A percentile compares a stretch with the other conserved stretches of the same genome.
phyloP scores from a whole-genome alignment of 805 yeast genomes.

The Jamesozyma piceae region DNA sequence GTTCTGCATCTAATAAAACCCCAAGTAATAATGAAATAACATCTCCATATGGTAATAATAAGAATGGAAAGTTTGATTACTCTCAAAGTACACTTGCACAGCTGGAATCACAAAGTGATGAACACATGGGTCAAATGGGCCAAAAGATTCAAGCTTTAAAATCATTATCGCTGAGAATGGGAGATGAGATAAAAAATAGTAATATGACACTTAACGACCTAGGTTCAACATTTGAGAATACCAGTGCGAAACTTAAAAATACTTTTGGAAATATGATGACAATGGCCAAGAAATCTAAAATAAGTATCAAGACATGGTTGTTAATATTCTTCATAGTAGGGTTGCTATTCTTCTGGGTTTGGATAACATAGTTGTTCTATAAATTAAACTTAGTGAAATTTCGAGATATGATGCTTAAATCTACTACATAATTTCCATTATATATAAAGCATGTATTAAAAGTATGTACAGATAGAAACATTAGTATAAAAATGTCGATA shows the following conservation, averaged over 20 bases:
- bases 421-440: not conserved
- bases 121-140: conserved; percentile 45
- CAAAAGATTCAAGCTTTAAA: conserved; percentile 48
- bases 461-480: not conserved
- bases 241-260: conserved; percentile 39
- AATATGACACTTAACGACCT: conserved; percentile 37
- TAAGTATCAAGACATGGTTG: conserved; percentile 58
- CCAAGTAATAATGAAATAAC: conserved; percentile 14
- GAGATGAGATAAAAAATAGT: conserved; percentile 53
- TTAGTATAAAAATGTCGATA: not conserved
- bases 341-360: conserved; percentile 43
- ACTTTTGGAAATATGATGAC: conserved; percentile 49
- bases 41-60: conserved; percentile 34
- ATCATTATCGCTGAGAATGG: conserved; percentile 48
- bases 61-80: conserved; percentile 32
- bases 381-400: not conserved
- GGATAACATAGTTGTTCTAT: conserved; percentile 25
- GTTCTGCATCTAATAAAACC: conserved; percentile 5
- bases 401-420: not conserved
- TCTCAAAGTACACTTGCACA: conserved; percentile 47
- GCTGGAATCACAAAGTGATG: conserved; percentile 59
- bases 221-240: conserved; percentile 38
- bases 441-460: not conserved
- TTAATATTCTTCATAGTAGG: conserved; percentile 39
- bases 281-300: conserved; percentile 56